phyloP scores from a whole-genome alignment of 2,329 filamentous ascomycete species.

The Zasmidium cellare region DNA sequence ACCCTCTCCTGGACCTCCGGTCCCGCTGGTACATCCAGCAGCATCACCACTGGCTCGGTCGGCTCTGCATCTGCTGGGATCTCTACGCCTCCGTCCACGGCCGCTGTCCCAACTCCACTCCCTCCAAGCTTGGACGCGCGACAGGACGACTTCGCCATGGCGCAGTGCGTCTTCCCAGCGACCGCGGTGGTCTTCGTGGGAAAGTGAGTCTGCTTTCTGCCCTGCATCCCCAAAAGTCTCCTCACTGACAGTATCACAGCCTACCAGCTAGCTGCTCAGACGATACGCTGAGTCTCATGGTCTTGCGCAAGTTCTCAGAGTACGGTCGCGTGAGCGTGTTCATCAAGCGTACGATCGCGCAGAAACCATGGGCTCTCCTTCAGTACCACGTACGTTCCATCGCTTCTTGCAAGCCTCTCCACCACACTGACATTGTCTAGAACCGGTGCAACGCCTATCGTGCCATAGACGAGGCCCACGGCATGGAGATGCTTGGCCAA shows the following conservation, averaged over 20 bases:
- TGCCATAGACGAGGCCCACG: not conserved
- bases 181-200: constrained; percentile 2
- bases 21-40: not conserved
- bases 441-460: not conserved
- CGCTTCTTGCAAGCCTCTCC: not conserved
- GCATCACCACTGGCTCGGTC: not conserved
- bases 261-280: not conserved
- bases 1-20: not conserved
- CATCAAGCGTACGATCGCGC: not conserved
- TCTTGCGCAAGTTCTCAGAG: not conserved
- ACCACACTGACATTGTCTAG: not conserved
- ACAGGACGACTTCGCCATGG: not conserved
- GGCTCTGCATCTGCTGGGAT: not conserved
- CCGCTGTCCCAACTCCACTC: not conserved
- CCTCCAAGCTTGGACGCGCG: not conserved
- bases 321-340: not conserved
- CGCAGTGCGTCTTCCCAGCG: not conserved
- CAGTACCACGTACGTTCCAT: constrained; percentile 1
- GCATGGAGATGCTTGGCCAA: not conserved
- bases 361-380: constrained; percentile 3
- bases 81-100: not conserved
- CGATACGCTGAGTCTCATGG: not conserved
- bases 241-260: not conserved
- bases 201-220: not conserved
- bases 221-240: not conserved